phyloP scores from a whole-genome alignment of 192 early-diverging fungal genomes.

The Geranomyces variabilis region DNA sequence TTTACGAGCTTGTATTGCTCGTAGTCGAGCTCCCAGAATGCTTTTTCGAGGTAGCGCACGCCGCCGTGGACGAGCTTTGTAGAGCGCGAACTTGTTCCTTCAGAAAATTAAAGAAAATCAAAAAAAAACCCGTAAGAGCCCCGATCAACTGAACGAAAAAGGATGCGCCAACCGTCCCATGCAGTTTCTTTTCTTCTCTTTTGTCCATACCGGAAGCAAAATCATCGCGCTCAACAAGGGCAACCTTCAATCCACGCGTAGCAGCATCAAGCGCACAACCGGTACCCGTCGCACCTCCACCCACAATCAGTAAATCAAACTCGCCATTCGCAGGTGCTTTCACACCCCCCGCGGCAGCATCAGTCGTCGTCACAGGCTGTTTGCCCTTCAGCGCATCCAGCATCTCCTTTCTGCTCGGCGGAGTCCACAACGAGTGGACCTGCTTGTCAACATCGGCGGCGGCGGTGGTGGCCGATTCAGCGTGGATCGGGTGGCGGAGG shows the following conservation, averaged over 20 bases:
- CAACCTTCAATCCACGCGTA: conserved; percentile 88
- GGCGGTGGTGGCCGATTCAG: conserved; percentile 9
- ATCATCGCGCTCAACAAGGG: conserved; percentile 95
- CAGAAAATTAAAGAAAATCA: neutral
- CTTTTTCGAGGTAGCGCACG: conserved; percentile 96
- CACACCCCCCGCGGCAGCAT: neutral
- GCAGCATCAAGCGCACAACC: conserved; percentile 92
- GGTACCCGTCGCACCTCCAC: conserved; percentile 93
- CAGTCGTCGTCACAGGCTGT: too few relatives aligned
- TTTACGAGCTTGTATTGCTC: conserved; percentile 95
- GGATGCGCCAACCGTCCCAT: neutral
- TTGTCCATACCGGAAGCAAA: conserved; percentile 87
- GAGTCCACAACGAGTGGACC: conserved; percentile 33
- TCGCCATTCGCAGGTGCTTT: conserved; percentile 10
- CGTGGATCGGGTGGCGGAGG: conserved; percentile 31
- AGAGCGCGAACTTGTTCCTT: conserved; percentile 86
- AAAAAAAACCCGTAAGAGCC: too few relatives aligned
- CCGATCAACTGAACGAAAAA: neutral
- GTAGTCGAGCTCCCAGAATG: conserved; percentile 90
- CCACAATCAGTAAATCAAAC: conserved; percentile 90
- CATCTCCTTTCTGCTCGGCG: conserved; percentile 31
- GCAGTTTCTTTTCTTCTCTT: neutral
- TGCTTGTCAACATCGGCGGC: conserved; percentile 23
- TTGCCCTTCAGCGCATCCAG: conserved; percentile 29
- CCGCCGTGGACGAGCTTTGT: conserved; percentile 98